These are phyloP conservation scores for Corchorus capsularis DNA, from an alignment of 345 rosid species.

Conservation along the genomic window DNA sequence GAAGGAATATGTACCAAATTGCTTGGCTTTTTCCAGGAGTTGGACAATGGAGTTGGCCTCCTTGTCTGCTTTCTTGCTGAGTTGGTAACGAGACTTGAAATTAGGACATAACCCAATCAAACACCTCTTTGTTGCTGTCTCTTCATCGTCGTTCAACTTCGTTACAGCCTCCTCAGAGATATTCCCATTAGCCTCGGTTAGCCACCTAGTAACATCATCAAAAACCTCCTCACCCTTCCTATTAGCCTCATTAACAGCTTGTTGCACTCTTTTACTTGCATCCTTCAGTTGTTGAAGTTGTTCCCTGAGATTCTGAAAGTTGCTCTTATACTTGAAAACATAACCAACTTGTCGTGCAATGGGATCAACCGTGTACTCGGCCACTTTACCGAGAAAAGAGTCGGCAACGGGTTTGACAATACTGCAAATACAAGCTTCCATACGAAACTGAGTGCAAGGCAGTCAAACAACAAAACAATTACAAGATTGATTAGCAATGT, in stretches of 20 bases:
- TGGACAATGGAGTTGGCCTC: not conserved
- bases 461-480: too few species aligned
- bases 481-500: too few species aligned
- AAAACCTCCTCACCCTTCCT: slow-evolving; percentile 17
- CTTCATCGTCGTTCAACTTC: not conserved
- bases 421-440: too few species aligned
- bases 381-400: too few species aligned
- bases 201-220: slow-evolving; percentile 12
- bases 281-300: not conserved
- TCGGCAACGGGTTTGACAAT: too few species aligned
- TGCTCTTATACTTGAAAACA: slow-evolving; percentile 2
- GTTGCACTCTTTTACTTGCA: not conserved
- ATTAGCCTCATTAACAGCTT: slow-evolving; percentile 4
- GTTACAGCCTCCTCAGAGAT: not conserved
- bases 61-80: not conserved
- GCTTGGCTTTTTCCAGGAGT: not conserved
- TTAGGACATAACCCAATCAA: not conserved
- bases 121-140: not conserved
- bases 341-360: not conserved
- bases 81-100: not conserved
- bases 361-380: not conserved
- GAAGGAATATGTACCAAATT: not conserved
- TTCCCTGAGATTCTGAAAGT: not conserved
- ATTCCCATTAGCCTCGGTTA: not conserved
- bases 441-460: too few species aligned